Percentiles rank a stretch among this genome's conserved stretches.
Evolutionary conservation across 169 alveolate genomes (phyloP).

Genomic region (Cystoisospora suis): DNA sequence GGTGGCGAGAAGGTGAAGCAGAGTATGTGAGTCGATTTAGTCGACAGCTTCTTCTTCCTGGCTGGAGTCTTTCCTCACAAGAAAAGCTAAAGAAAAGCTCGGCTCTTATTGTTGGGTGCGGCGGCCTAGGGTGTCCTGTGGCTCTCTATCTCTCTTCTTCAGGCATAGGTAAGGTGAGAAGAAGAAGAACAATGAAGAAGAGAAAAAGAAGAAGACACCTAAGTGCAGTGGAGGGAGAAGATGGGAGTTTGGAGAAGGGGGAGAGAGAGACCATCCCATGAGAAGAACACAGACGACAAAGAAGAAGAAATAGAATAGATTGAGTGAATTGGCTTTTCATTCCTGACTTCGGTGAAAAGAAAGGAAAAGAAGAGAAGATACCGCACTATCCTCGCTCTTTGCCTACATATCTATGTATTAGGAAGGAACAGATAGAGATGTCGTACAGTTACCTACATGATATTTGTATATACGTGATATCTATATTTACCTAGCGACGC

Average conservation of each 20-base stretch:
- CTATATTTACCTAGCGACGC: too few species aligned
- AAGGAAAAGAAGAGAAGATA: too few species aligned
- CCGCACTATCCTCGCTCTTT: too few species aligned
- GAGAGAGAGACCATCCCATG: too few species aligned
- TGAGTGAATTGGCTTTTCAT: too few species aligned
- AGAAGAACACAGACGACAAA: too few species aligned
- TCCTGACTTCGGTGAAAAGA: too few species aligned
- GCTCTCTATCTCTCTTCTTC: slow-evolving; percentile 94
- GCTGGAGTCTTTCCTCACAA: slow-evolving; percentile 83
- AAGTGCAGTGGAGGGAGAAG: background rate
- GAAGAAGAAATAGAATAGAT: too few species aligned
- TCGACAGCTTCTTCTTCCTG: slow-evolving; percentile 85
- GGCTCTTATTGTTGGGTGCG: slow-evolving; percentile 96
- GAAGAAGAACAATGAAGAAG: background rate
- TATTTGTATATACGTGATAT: too few species aligned
- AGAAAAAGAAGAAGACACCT: background rate
- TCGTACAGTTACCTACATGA: too few species aligned
- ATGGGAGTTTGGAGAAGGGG: background rate
- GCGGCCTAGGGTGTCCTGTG: slow-evolving; percentile 98
- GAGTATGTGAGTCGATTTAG: slow-evolving; percentile 72
- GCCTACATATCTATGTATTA: too few species aligned
- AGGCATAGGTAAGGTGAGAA: slow-evolving; percentile 88
- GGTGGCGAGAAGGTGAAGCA: background rate
- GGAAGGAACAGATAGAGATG: too few species aligned
- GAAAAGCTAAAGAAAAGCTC: slow-evolving; percentile 79